Conservation (phyloP, 768 basidiomycete species). For the Fibroporia radiculosa region DNA sequence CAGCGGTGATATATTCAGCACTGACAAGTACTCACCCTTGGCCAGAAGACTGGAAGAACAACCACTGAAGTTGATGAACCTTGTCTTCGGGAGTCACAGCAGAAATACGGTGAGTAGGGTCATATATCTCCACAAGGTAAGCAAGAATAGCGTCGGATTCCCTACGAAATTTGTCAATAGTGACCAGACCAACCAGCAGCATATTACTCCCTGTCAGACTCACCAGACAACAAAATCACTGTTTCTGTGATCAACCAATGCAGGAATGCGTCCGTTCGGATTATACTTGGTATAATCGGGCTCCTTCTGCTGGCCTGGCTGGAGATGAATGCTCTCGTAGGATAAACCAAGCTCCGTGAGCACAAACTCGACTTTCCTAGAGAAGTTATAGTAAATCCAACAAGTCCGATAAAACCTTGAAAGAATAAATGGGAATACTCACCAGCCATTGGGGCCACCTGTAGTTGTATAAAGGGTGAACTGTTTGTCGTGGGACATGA, state of each 20-base stretch:
- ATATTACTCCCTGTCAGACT: neutral
- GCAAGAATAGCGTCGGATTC: constrained; percentile 30
- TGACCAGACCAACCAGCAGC: neutral
- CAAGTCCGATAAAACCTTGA: neutral
- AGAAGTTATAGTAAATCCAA: neutral
- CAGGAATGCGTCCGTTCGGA: constrained; percentile 66
- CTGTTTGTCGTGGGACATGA: constrained; percentile 24
- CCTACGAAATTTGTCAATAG: neutral
- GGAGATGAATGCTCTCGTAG: constrained; percentile 26
- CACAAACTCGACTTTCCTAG: constrained; percentile 9
- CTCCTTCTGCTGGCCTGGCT: constrained; percentile 63
- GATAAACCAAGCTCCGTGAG: constrained; percentile 10
- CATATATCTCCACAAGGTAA: constrained; percentile 33
- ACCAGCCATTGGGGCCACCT: constrained; percentile 20
- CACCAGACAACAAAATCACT: constrained; percentile 46
- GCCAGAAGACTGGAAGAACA: constrained; percentile 26
- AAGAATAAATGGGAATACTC: neutral
- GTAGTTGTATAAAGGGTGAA: constrained; percentile 21
- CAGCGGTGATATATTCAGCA: neutral
- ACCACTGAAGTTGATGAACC: constrained; percentile 25
- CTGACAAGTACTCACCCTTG: constrained; percentile 8
- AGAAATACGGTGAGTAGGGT: constrained; percentile 25
- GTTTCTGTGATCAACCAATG: constrained; percentile 51
- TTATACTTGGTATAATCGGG: constrained; percentile 67
- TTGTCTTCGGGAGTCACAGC: constrained; percentile 3